Evolutionary conservation across 768 basidiomycete species (phyloP).

Genomic region (Mycena galopus): DNA sequence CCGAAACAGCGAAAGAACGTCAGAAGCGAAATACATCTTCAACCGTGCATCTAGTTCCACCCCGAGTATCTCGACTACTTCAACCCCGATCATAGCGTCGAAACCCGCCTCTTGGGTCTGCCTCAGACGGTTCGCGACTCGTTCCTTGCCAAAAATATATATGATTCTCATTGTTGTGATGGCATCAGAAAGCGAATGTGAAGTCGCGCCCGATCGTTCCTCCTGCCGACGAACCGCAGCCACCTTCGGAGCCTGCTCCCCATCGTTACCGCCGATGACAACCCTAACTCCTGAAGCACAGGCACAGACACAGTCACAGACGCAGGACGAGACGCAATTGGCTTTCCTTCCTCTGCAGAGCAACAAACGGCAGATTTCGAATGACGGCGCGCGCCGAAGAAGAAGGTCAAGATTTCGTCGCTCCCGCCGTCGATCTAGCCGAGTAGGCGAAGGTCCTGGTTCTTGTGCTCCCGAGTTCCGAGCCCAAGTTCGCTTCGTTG

Average conservation of each 20-base stretch:
- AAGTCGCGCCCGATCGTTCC: slow-evolving; percentile 21
- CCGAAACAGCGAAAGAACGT: slow-evolving; percentile 62
- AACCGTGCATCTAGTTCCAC: slow-evolving; percentile 59
- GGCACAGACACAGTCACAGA: slow-evolving; percentile 54
- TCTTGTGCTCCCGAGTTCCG: slow-evolving; percentile 7
- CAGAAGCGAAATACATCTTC: slow-evolving; percentile 73
- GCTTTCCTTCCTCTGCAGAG: slow-evolving; percentile 34
- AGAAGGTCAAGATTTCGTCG: slow-evolving; percentile 84
- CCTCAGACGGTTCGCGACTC: slow-evolving; percentile 61
- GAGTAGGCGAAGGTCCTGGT: slow-evolving; percentile 57
- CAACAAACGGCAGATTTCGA: slow-evolving; percentile 38
- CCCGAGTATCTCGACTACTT: slow-evolving; percentile 77
- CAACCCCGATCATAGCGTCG: slow-evolving; percentile 68
- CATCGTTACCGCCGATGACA: slow-evolving; percentile 20
- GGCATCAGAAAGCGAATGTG: slow-evolving; percentile 38
- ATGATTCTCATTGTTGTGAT: slow-evolving; percentile 2
- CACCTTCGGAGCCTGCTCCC: background rate
- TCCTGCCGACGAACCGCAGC: slow-evolving; percentile 6
- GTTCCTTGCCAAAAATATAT: background rate
- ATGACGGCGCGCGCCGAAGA: slow-evolving; percentile 52
- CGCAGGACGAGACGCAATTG: slow-evolving; percentile 56
- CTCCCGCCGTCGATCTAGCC: slow-evolving; percentile 77
- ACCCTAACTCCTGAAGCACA: slow-evolving; percentile 23
- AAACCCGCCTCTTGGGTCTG: slow-evolving; percentile 73
- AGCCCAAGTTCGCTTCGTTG: background rate